phyloP scores from a whole-genome alignment of 768 basidiomycete species.

The Tylopilus sp. region DNA sequence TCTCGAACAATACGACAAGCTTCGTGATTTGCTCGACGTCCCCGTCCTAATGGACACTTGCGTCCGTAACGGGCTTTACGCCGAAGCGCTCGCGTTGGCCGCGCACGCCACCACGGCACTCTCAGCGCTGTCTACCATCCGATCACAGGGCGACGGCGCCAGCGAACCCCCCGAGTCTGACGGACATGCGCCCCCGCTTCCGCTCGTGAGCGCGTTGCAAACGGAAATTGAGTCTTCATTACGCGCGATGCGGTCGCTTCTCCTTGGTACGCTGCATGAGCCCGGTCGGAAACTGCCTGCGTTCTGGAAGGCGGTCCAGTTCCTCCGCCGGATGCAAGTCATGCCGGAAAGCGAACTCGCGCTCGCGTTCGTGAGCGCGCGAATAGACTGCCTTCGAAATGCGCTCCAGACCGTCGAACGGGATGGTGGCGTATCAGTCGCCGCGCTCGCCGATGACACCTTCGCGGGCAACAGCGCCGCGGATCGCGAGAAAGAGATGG shows the following conservation, averaged over 20 bases:
- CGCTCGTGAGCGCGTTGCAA: slow-evolving; percentile 47
- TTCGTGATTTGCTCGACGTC: slow-evolving; percentile 87
- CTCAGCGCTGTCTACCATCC: slow-evolving; percentile 35
- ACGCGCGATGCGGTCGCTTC: slow-evolving; percentile 66
- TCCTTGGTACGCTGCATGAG: slow-evolving; percentile 76
- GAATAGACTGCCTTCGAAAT: slow-evolving; percentile 58
- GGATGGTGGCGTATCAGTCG: slow-evolving; percentile 36
- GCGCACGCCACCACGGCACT: slow-evolving; percentile 61
- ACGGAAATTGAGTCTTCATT: slow-evolving; percentile 66
- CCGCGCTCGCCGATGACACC: slow-evolving; percentile 8
- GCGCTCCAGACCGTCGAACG: slow-evolving; percentile 53
- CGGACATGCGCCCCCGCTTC: slow-evolving; percentile 29
- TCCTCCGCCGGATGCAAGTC: slow-evolving; percentile 79
- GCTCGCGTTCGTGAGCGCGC: slow-evolving; percentile 76
- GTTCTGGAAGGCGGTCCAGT: slow-evolving; percentile 86
- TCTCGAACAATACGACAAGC: slow-evolving; percentile 92
- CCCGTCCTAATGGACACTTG: slow-evolving; percentile 91
- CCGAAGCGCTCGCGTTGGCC: slow-evolving; percentile 85
- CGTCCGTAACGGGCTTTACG: slow-evolving; percentile 88
- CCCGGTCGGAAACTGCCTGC: slow-evolving; percentile 82
- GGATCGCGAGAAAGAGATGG: slow-evolving; percentile 43
- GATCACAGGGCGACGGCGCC: slow-evolving; percentile 25
- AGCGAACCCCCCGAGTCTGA: slow-evolving; percentile 42
- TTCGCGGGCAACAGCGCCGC: slow-evolving; percentile 23
- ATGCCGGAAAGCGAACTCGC: slow-evolving; percentile 76